Percentiles rank a stretch among this genome's conserved stretches.
These are phyloP conservation scores for Chaetomium sp. DNA, from an alignment of 2,329 filamentous ascomycete genomes.

Conservation along the genomic window DNA sequence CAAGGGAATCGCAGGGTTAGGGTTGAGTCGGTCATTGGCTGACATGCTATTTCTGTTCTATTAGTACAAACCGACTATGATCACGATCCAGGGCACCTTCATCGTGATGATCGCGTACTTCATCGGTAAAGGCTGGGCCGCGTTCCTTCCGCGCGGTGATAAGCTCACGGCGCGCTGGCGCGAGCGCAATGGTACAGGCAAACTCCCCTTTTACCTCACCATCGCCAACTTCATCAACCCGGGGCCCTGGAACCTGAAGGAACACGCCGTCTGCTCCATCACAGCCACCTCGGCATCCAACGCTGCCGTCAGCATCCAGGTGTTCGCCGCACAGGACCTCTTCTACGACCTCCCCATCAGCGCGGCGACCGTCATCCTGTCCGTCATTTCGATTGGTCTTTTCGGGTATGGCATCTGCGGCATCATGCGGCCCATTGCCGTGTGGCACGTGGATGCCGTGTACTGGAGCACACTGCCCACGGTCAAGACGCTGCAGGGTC, in stretches of 20 bases:
- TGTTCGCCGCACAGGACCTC: constrained; percentile 44
- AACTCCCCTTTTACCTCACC: constrained; percentile 36
- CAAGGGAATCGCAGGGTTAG: too few relatives aligned
- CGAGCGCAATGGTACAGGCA: constrained; percentile 33
- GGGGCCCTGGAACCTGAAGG: constrained; percentile 48
- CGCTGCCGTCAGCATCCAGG: constrained; percentile 34
- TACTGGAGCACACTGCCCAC: constrained; percentile 49
- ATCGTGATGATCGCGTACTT: constrained; percentile 54
- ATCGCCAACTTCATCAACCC: constrained; percentile 42
- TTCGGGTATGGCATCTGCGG: constrained; percentile 51
- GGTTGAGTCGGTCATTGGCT: too few relatives aligned
- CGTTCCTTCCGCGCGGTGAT: constrained; percentile 46
- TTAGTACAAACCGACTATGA: constrained; percentile 46
- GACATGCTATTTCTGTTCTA: background rate
- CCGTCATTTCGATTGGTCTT: constrained; percentile 46
- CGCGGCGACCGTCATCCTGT: constrained; percentile 41
- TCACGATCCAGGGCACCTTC: constrained; percentile 46
- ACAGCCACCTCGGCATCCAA: constrained; percentile 49
- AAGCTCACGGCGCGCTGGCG: constrained; percentile 42
- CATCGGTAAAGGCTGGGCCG: constrained; percentile 42
- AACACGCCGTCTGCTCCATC: constrained; percentile 48
- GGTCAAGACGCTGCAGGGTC: constrained; percentile 47
- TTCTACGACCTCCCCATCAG: constrained; percentile 45
- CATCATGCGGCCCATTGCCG: constrained; percentile 45
- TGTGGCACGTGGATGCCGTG: constrained; percentile 51